These are phyloP conservation scores for Linaria vulgaris DNA, from an alignment of 257 asterid genomes.

Conservation along the genomic window DNA sequence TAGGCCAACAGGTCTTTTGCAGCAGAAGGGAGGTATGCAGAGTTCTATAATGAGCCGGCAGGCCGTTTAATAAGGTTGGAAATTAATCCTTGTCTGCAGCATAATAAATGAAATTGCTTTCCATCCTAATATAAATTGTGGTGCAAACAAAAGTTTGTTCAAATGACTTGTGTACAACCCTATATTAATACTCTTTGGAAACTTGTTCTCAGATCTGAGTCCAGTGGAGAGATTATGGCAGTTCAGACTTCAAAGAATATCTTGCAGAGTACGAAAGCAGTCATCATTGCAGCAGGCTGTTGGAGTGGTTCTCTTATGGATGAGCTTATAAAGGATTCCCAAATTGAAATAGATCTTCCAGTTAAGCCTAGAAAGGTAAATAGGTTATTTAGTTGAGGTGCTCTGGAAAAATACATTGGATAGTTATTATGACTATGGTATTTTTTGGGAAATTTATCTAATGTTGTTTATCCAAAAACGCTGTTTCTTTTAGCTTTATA, in stretches of 20 bases:
- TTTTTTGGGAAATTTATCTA: conserved; percentile 5
- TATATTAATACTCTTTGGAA: conserved; percentile 14
- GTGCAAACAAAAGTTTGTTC: conserved; percentile 9
- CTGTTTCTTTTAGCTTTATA: conserved; percentile 3
- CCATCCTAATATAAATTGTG: conserved; percentile 6
- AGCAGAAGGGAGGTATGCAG: conserved; percentile 84
- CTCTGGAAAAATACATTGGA: conserved; percentile 5
- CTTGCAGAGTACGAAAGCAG: conserved; percentile 68
- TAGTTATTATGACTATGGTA: neutral
- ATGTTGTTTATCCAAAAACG: neutral
- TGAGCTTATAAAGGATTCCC: conserved; percentile 47
- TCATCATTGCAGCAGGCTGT: conserved; percentile 85
- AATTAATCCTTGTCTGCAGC: conserved; percentile 8
- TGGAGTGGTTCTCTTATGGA: conserved; percentile 90
- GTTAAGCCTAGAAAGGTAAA: conserved; percentile 92
- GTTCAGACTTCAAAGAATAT: conserved; percentile 76
- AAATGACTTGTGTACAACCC: conserved; percentile 5
- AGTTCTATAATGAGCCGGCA: conserved; percentile 87
- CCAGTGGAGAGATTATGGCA: conserved; percentile 63
- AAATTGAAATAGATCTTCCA: conserved; percentile 61
- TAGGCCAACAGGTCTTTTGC: conserved; percentile 74
- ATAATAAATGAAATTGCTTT: conserved; percentile 15
- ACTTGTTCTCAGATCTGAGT: conserved; percentile 51
- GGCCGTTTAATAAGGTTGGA: conserved; percentile 64
- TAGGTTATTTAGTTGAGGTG: conserved; percentile 13